Conservation (phyloP, 106 monocot species). For the Xerophyta viscosa region DNA sequence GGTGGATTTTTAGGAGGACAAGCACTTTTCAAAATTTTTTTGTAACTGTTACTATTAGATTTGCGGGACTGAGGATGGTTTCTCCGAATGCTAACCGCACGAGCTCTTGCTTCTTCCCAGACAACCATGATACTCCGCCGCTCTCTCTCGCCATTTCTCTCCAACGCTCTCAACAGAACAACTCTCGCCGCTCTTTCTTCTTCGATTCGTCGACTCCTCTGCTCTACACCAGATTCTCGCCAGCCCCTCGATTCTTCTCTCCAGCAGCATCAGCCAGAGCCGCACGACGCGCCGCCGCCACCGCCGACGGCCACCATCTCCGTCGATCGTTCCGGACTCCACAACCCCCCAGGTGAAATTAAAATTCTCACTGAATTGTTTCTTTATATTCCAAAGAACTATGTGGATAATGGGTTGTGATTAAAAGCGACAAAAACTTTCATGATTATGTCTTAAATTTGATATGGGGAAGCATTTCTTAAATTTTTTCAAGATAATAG, state of each 20-base stretch:
- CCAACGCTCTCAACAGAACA: conserved; percentile 16
- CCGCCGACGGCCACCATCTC: conserved; percentile 31
- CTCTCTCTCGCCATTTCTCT: conserved; percentile 41
- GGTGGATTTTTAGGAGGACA: too few relatives aligned
- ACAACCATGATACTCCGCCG: conserved; percentile 31
- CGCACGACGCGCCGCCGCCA: conserved; percentile 5
- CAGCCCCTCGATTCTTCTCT: conserved; percentile 17
- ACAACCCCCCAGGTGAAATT: conserved; percentile 61
- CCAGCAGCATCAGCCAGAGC: conserved; percentile 7
- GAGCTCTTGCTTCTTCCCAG: too few relatives aligned
- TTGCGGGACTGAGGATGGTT: too few relatives aligned
- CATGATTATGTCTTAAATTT: too few relatives aligned
- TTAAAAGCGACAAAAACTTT: too few relatives aligned
- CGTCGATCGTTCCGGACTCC: conserved; percentile 71
- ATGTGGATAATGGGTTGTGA: background rate
- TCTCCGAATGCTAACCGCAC: too few relatives aligned
- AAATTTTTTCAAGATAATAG: too few relatives aligned
- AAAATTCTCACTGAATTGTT: too few relatives aligned
- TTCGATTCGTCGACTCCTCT: conserved; percentile 1
- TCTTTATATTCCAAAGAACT: too few relatives aligned
- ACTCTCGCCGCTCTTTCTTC: conserved; percentile 4
- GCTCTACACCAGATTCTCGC: conserved; percentile 21
- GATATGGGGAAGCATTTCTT: too few relatives aligned
- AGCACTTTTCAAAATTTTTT: too few relatives aligned
- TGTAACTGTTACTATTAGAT: too few relatives aligned